Evolutionary conservation across 257 asterid genomes (phyloP).

Genomic region (Lantana camara): DNA sequence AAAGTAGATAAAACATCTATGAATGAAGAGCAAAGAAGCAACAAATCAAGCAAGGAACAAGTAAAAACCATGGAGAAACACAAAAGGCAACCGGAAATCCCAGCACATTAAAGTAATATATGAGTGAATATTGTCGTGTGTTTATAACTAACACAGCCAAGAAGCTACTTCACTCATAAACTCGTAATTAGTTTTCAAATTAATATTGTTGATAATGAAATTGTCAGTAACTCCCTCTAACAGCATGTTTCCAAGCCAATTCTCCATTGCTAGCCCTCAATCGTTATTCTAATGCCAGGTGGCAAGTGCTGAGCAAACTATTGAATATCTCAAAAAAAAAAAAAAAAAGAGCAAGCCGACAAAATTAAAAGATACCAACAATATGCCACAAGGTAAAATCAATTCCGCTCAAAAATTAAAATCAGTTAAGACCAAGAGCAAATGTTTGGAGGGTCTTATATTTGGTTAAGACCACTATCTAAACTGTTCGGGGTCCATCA

Average conservation of each 20-base stretch:
- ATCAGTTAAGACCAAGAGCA: constrained; percentile 2
- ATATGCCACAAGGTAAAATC: constrained; percentile 3
- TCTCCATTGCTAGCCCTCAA: background rate
- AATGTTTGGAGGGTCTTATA: background rate
- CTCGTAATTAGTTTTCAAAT: constrained; percentile 16
- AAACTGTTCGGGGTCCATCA: background rate
- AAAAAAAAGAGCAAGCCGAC: background rate
- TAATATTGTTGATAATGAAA: constrained; percentile 6
- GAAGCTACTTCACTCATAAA: constrained; percentile 21
- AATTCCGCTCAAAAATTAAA: too few relatives aligned
- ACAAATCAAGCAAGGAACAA: constrained; percentile 8
- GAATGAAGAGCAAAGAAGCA: constrained; percentile 17
- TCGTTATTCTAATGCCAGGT: background rate
- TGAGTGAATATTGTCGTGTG: background rate
- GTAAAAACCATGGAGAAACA: constrained; percentile 16
- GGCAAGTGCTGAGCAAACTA: constrained; percentile 5
- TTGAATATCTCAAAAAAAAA: constrained; percentile 1
- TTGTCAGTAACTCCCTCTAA: background rate
- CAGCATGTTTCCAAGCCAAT: constrained; percentile 1
- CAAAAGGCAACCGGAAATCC: constrained; percentile 10
- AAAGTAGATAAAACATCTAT: constrained; percentile 29
- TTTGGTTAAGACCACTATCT: constrained; percentile 2
- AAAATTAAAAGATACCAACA: constrained; percentile 1
- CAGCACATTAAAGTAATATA: constrained; percentile 16
- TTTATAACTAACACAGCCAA: constrained; percentile 12